Percentiles rank a stretch among this genome's conserved stretches.
Conservation (phyloP, 139 green algal species). For the Chlamydomonas sphaeroides region DNA sequence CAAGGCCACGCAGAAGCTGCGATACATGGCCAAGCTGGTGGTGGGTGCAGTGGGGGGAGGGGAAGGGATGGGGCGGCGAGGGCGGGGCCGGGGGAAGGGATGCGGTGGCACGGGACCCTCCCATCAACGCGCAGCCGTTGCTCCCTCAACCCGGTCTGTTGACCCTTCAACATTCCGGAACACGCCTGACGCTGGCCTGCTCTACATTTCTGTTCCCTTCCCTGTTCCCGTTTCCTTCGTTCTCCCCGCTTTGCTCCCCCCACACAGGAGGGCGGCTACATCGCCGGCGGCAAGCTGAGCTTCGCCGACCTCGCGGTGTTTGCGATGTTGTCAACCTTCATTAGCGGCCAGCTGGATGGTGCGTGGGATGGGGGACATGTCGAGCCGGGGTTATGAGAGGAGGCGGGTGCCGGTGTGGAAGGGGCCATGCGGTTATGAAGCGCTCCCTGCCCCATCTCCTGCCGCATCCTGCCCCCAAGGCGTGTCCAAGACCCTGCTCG, state of each 20-base stretch:
- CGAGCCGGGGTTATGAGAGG: neutral
- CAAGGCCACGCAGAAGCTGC: constrained; percentile 41
- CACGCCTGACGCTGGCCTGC: too few relatives aligned
- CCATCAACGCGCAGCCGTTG: too few relatives aligned
- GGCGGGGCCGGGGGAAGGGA: too few relatives aligned
- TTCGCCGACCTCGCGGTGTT: constrained; percentile 46
- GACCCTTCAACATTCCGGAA: too few relatives aligned
- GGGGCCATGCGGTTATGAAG: too few relatives aligned
- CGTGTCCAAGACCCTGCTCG: constrained; percentile 18
- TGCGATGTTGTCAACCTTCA: constrained; percentile 1
- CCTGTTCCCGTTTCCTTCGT: too few relatives aligned
- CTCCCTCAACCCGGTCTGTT: too few relatives aligned
- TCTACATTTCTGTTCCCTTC: too few relatives aligned
- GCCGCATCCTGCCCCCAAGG: too few relatives aligned
- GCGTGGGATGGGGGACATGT: neutral
- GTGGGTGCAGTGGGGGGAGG: neutral
- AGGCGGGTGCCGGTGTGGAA: neutral
- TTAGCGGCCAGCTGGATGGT: constrained; percentile 45
- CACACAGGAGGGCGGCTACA: neutral
- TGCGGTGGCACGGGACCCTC: neutral
- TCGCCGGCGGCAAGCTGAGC: constrained; percentile 27
- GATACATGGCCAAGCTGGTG: constrained; percentile 39
- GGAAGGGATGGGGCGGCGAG: neutral
- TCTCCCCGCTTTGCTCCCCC: too few relatives aligned
- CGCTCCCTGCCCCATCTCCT: too few relatives aligned